Evolutionary conservation across 345 rosid species (phyloP), one percentile per base, ranked within the genome.

Genomic region (Arabidopsis suecica): DNA sequence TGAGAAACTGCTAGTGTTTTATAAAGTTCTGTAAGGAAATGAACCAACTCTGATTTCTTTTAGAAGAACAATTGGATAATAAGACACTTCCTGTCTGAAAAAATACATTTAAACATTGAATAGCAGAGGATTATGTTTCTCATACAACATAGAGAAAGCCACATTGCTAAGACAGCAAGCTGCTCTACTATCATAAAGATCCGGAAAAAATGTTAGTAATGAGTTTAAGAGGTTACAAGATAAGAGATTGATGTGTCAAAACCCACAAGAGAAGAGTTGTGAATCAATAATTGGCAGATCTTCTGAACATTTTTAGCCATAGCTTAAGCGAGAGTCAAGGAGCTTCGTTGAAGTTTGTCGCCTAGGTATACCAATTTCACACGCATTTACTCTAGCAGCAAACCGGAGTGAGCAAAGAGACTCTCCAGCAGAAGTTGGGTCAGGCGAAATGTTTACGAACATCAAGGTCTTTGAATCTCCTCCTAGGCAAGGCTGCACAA

Each of bases 371-470:
- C 65, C 65, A 7, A 61, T 61, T 63, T 90, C 93, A 6, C 96
- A 90, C 0, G 96, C 82, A 23, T 90, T 90, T 5, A 90, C 96
- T 73, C 91, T 83, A 1, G 90, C 90, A 13, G 96, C 96, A 54
- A 90, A 88, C 14, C 91, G 80, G 22, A 90, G 87, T 5, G 96
- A 90, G 72, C 93, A 88, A 0, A 88, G 80, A 0, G 96, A 88
- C 69, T 90, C 96, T 0, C 89, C 91, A 0, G 75, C 60, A 1
- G 96, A 90, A 5, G 88, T 36, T 4, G 93, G 83, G 12, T 87
- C 93, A 0, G 96, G 93, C 1, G 91, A 82, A n/a, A 90, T 81
- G 59, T 90, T 90, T 33, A 90, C 96, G 36, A 90, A 83, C 96
- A 88, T 90, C 49, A 38, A 61, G 18, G 65, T 61, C 10, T 61